Conservation (phyloP, 2,329 filamentous ascomycete species). For the Colletotrichum liriopes region DNA sequence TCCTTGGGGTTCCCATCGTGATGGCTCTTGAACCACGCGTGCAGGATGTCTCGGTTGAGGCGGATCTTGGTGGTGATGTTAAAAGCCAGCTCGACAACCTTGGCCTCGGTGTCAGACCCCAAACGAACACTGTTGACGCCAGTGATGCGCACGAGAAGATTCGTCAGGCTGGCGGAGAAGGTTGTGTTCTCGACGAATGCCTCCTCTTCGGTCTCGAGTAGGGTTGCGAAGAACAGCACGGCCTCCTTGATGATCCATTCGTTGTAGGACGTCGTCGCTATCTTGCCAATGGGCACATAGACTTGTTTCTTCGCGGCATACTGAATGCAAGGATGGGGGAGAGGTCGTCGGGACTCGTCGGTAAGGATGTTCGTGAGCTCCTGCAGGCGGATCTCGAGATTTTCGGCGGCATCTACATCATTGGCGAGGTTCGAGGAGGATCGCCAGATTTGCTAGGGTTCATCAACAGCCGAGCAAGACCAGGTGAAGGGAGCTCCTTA, state of each 20-base stretch:
- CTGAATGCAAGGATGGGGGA: slow-evolving; percentile 91
- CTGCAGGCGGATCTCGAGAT: slow-evolving; percentile 74
- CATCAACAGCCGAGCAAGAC: not conserved
- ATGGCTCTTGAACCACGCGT: slow-evolving; percentile 89
- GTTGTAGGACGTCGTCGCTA: slow-evolving; percentile 87
- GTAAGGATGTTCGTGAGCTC: slow-evolving; percentile 81
- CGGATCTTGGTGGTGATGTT: slow-evolving; percentile 97
- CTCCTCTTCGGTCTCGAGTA: slow-evolving; percentile 97
- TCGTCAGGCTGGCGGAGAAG: slow-evolving; percentile 91
- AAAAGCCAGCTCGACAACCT: slow-evolving; percentile 93
- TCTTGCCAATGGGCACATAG: slow-evolving; percentile 90
- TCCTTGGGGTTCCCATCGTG: slow-evolving; percentile 54
- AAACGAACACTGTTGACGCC: slow-evolving; percentile 81
- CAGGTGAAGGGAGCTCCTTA: slow-evolving; percentile 56
- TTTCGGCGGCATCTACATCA: slow-evolving; percentile 75
- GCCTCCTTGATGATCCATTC: slow-evolving; percentile 89
- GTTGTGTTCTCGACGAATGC: slow-evolving; percentile 89
- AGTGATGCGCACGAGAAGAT: slow-evolving; percentile 85
- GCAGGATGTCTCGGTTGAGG: slow-evolving; percentile 86
- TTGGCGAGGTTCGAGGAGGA: slow-evolving; percentile 72
- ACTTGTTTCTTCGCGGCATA: slow-evolving; percentile 91
- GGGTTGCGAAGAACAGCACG: slow-evolving; percentile 88
- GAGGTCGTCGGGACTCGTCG: slow-evolving; percentile 89
- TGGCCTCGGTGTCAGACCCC: slow-evolving; percentile 85
- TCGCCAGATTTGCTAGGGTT: slow-evolving; percentile 66